Base-by-base conservation (phyloP, 2,329 filamentous ascomycete species). In the Phoma sp. region DNA sequence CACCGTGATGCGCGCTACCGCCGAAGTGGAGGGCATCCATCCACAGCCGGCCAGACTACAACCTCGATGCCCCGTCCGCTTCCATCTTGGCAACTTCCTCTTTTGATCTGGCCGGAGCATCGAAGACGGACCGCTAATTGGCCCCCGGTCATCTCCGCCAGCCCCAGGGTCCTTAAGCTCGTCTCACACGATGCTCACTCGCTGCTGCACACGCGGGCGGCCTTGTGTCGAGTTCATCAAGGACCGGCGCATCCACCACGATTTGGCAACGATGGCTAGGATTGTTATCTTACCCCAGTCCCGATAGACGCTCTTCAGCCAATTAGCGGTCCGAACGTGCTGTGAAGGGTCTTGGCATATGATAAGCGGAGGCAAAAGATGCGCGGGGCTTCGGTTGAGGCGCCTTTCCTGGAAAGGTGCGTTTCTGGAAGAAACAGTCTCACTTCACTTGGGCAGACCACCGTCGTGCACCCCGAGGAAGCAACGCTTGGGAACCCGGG, bases 361-460 rank as follows among this genome's bases (percentile, higher is more conserved):
- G 69, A 74, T 73, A 74, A 71, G 62, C 69, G 64, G 70, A 67
- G 70, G 69, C 70, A 64, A 72, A 66, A 62, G 9, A 48, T 64
- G 58, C 53, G 65, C 62, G 66, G 66, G 65, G 67, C 63, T 60
- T 70, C 71, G 70, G 71, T 65, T 69, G 67, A 71, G 60, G 56
- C 65, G 56, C 69, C 61, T 38, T 47, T 62, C 65, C 56, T 5
- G 69, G 69, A 47, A 55, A 65, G 59, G 66, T 45, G 60, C 59
- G 67, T 62, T 59, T 67, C 68, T 66, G 55, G 58, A 69, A 69
- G 62, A 54, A 55, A 50, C 55, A 53, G 49, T 49, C 59, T 60
- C 58, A 60, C 43, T 61, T 57, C 47, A 58, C 55, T 52, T 57
- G 61, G 58, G 59, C 60, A 61, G 41, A 62, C 60, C 67, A 59